Percentiles rank a stretch among this genome's conserved stretches.
Evolutionary conservation across 176 grass and related monocot genomes (phyloP).

Genomic region (Juncus inflexus): DNA sequence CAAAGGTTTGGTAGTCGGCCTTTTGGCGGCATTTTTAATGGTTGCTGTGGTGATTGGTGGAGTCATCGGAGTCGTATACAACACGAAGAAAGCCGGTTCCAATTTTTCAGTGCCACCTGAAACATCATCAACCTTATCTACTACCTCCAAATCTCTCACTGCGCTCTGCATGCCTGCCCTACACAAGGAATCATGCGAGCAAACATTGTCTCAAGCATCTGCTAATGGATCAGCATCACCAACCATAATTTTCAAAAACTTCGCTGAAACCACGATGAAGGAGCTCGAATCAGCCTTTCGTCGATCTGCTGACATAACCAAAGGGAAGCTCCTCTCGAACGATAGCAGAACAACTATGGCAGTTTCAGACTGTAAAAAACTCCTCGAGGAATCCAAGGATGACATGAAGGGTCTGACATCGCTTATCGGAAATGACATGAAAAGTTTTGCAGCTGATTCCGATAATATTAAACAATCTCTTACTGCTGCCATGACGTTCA

Average conservation of each 20-base stretch:
- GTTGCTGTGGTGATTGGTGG: not conserved
- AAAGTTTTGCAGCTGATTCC: slow-evolving; percentile 37
- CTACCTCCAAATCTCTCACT: slow-evolving; percentile 45
- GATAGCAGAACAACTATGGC: slow-evolving; percentile 40
- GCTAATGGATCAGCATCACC: slow-evolving; percentile 39
- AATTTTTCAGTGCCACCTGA: not conserved
- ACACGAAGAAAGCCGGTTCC: not conserved
- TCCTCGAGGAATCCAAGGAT: slow-evolving; percentile 56
- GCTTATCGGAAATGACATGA: slow-evolving; percentile 47
- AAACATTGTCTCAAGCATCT: slow-evolving; percentile 34
- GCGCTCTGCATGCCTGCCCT: slow-evolving; percentile 58
- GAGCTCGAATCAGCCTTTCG: slow-evolving; percentile 31
- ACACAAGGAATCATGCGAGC: slow-evolving; percentile 74
- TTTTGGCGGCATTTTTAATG: slow-evolving; percentile 5
- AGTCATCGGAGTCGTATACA: slow-evolving; percentile 11
- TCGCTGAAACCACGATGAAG: slow-evolving; percentile 36
- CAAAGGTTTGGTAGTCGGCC: slow-evolving; percentile 4
- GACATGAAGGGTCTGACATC: slow-evolving; percentile 46
- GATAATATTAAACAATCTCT: slow-evolving; percentile 66
- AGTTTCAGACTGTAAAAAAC: slow-evolving; percentile 53
- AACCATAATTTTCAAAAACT: slow-evolving; percentile 33
- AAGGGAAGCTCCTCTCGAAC: slow-evolving; percentile 15
- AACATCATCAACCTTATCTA: slow-evolving; percentile 25
- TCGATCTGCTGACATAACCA: slow-evolving; percentile 28
- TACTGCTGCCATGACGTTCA: slow-evolving; percentile 57